phyloP scores from a whole-genome alignment of 768 basidiomycete genomes.

The Boletales sp. region DNA sequence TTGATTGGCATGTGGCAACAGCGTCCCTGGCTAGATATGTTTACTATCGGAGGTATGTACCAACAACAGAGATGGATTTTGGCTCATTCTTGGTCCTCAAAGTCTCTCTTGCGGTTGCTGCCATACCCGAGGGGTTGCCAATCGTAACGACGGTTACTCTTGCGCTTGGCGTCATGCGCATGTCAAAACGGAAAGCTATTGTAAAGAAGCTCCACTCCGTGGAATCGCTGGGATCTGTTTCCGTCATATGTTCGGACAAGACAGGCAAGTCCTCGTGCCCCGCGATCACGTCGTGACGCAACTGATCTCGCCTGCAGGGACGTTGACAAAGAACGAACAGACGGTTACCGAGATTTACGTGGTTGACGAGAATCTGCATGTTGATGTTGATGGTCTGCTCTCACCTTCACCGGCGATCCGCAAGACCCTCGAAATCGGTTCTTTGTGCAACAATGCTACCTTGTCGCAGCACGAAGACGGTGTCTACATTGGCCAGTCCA shows the following conservation, averaged over 20 bases:
- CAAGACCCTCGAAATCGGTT: conserved; percentile 78
- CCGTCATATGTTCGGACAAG: conserved; percentile 98
- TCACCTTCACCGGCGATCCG: conserved; percentile 62
- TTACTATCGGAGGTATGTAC: conserved; percentile 89
- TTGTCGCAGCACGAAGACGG: conserved; percentile 62
- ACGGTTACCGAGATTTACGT: conserved; percentile 87
- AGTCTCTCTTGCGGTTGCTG: conserved; percentile 98
- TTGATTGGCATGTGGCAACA: conserved; percentile 84
- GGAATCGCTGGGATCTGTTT: conserved; percentile 89
- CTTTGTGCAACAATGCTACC: conserved; percentile 87
- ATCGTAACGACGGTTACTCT: conserved; percentile 98
- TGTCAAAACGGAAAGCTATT: conserved; percentile 93
- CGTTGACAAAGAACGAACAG: conserved; percentile 93
- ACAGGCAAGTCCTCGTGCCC: conserved; percentile 53
- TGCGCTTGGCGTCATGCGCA: conserved; percentile 88
- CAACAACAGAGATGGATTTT: not conserved
- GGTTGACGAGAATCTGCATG: conserved; percentile 70
- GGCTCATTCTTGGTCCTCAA: conserved; percentile 11
- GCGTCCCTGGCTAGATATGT: conserved; percentile 95
- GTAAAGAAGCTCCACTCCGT: conserved; percentile 97
- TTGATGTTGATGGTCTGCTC: conserved; percentile 46
- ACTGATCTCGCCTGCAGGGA: conserved; percentile 45
- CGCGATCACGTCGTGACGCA: not conserved
- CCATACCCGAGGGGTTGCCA: conserved; percentile 94
- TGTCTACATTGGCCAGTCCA: conserved; percentile 79